A percentile compares a stretch with the other conserved stretches of the same genome.
phyloP scores from a whole-genome alignment of 257 asterid genomes.

The Solanum habrochaites region DNA sequence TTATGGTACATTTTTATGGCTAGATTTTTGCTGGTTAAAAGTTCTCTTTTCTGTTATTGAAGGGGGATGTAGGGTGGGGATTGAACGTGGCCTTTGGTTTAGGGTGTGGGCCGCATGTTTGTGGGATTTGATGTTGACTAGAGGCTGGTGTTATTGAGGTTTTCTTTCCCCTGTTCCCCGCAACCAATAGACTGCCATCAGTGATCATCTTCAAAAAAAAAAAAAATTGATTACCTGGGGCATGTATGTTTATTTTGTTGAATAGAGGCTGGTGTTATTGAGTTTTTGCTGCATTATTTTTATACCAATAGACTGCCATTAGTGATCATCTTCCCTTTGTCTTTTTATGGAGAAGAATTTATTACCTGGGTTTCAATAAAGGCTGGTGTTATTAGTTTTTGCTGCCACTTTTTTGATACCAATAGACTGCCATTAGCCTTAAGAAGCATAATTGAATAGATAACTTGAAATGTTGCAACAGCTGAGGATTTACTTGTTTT shows the following conservation, averaged over 20 bases:
- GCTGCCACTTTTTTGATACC: neutral
- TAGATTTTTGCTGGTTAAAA: neutral
- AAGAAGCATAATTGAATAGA: neutral
- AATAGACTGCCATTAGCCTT: neutral
- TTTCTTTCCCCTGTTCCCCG: neutral
- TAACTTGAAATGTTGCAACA: neutral
- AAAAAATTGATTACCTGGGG: neutral
- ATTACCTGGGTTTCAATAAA: neutral
- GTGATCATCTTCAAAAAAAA: neutral
- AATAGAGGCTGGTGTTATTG: neutral
- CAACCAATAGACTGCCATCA: neutral
- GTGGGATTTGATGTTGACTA: neutral
- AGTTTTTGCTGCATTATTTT: neutral
- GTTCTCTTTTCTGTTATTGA: neutral
- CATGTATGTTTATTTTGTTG: too few species aligned
- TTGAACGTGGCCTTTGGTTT: too few species aligned
- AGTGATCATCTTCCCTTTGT: neutral
- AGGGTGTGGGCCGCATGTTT: neutral
- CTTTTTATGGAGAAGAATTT: neutral
- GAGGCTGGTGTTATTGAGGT: neutral
- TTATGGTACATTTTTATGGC: neutral
- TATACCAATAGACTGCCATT: neutral
- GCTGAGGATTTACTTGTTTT: neutral
- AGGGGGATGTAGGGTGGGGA: neutral
- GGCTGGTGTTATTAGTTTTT: neutral